Base-by-base conservation (phyloP, 1,139 yeast genomes). In the Suhomyces bokatorum region DNA sequence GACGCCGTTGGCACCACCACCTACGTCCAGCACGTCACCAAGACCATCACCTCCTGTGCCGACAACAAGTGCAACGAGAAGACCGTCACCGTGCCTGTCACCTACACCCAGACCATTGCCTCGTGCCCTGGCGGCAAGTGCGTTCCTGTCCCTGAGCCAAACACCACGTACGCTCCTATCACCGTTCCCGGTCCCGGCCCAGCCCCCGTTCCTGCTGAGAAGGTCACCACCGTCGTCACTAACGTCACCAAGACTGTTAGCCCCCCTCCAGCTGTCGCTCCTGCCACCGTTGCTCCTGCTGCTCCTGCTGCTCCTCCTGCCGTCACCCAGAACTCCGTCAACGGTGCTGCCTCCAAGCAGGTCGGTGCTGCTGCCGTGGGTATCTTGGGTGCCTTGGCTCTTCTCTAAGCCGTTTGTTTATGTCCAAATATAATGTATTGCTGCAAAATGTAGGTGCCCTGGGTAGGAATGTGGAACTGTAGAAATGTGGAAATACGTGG, bases 331-430 rank as follows among this genome's bases (percentile, higher is more conserved):
- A 24, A 34, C 28, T 34, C 36, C 11, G 36, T 7, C 12, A 34
- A 34, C 20, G 36, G 39, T 26, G 52, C 56, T 35, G 48, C 51
- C 35, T 46, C 48, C 31, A 51, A 47, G 38, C 42, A 38, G 15
- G 37, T 43, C 31, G 53, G 53, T 39, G 52, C 46, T 39, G 43
- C 48, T 34, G 54, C 54, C 38, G 47, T 52, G 28, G 53, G 54
- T 31, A 32, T 55, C 35, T 45, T 54, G 42, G 57, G 58, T 46
- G 48, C 47, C 29, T 49, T 51, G 44, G 55, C 56, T 39, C 49
- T 49, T 44, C 45, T 48, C 35, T 51, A 50, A 48, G 32, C 17
- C 36, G 4, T 11, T 20, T 34, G 24, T 37, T 13, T 26, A 32
- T 37, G 34, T 35, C 32, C 40, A 14, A 31, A 17, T 37, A n/a